A percentile compares a stretch with the other conserved stretches of the same genome.
phyloP scores from a whole-genome alignment of 1,284 basidiomycete genomes.

The Cutaneotrichosporon sp. region DNA sequence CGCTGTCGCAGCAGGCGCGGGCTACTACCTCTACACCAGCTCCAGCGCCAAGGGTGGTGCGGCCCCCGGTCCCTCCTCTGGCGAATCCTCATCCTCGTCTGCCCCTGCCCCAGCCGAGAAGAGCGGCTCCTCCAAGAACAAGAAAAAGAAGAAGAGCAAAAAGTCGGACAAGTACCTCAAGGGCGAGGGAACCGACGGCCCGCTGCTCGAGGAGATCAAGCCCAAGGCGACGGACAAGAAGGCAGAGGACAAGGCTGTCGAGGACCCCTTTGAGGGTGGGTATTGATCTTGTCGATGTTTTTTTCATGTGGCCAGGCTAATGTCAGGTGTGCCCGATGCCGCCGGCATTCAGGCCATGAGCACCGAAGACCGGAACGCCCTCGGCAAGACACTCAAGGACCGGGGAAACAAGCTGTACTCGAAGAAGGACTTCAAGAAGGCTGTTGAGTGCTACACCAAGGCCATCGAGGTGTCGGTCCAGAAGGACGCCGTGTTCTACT shows the following conservation, averaged over 20 bases:
- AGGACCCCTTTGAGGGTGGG: constrained; percentile 45
- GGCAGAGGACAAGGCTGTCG: constrained; percentile 29
- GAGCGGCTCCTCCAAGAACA: constrained; percentile 51
- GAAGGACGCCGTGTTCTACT: constrained; percentile 91
- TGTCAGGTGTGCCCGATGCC: constrained; percentile 33
- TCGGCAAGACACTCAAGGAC: constrained; percentile 77
- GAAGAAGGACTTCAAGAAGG: constrained; percentile 67
- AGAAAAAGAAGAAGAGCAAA: constrained; percentile 57
- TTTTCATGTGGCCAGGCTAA: neutral
- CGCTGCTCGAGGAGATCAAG: constrained; percentile 66
- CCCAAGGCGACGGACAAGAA: constrained; percentile 46
- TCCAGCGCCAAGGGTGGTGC: constrained; percentile 48
- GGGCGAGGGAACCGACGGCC: constrained; percentile 55
- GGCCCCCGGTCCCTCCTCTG: neutral
- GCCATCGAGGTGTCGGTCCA: constrained; percentile 80
- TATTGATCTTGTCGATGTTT: neutral
- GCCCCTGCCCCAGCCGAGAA: constrained; percentile 32
- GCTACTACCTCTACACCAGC: constrained; percentile 58
- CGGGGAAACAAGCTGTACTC: constrained; percentile 87
- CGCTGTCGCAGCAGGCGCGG: constrained; percentile 68
- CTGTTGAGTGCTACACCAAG: constrained; percentile 81
- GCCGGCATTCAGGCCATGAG: constrained; percentile 33
- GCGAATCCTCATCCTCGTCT: constrained; percentile 20
- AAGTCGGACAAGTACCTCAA: constrained; percentile 39
- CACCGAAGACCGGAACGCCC: constrained; percentile 59